These are phyloP conservation scores for Syzygium jambos DNA, from an alignment of 345 rosid genomes.

Conservation along the genomic window DNA sequence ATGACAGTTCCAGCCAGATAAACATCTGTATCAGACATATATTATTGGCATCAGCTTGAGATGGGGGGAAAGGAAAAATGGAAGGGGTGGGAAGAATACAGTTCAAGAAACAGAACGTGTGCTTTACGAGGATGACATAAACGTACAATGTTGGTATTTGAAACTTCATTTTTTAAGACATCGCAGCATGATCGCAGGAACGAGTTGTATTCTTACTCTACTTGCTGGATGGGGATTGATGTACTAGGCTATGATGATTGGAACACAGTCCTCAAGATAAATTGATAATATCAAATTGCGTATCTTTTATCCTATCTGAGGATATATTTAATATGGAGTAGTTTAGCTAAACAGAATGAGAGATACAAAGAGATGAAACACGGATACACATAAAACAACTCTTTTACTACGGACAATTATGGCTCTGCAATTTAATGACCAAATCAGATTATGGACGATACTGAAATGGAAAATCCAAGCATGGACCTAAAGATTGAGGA, in stretches of 20 bases:
- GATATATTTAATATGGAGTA: background rate
- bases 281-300: background rate
- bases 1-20: constrained; percentile 95
- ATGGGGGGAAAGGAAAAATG: background rate
- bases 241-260: background rate
- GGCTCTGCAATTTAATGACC: background rate
- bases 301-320: background rate
- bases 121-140: background rate
- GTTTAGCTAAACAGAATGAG: background rate
- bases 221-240: background rate
- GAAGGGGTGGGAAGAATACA: background rate
- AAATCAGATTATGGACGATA: background rate
- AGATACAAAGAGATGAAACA: background rate
- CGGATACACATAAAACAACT: background rate
- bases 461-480: background rate
- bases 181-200: background rate
- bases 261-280: background rate
- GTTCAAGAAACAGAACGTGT: background rate
- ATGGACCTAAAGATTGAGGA: background rate
- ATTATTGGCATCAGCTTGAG: background rate
- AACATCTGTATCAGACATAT: constrained; percentile 45
- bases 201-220: background rate
- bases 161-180: background rate
- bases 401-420: background rate
- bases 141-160: background rate